Evolutionary conservation across 192 early-diverging fungal genomes (phyloP).

Genomic region (Diversispora eburnea): DNA sequence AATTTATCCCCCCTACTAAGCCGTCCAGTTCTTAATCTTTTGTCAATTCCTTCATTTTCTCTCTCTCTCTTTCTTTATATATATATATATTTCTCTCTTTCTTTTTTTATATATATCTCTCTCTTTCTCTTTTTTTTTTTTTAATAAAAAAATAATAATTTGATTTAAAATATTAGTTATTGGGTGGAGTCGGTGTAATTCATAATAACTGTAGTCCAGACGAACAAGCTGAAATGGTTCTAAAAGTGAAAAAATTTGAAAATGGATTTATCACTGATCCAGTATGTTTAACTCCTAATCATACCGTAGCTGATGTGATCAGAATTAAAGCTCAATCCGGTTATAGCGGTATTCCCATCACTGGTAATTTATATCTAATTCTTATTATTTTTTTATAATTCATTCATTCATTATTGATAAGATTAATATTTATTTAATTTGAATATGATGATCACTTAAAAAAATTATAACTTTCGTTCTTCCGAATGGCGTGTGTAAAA

Average conservation of each 20-base stretch:
- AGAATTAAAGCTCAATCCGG: slow-evolving; percentile 83
- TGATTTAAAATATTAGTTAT: slow-evolving; percentile 38
- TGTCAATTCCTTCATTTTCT: too few species aligned
- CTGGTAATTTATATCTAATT: too few species aligned
- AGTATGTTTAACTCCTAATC: slow-evolving; percentile 72
- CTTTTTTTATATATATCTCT: too few species aligned
- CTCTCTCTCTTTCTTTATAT: background rate
- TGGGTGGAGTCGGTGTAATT: slow-evolving; percentile 95
- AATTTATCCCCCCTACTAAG: too few species aligned
- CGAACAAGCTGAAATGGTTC: slow-evolving; percentile 97
- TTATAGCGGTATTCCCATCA: slow-evolving; percentile 97
- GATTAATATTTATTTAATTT: background rate
- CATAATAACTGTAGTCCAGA: slow-evolving; percentile 96
- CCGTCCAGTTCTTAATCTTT: background rate
- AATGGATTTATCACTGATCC: slow-evolving; percentile 99
- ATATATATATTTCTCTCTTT: background rate
- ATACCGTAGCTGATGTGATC: slow-evolving; percentile 83
- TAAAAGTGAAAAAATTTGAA: slow-evolving; percentile 96
- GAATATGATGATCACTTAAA: slow-evolving; percentile 7
- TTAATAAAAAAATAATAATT: too few species aligned
- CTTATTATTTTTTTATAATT: slow-evolving; percentile 17
- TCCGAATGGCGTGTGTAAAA: slow-evolving; percentile 34
- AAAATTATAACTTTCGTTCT: slow-evolving; percentile 44
- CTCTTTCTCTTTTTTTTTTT: too few species aligned
- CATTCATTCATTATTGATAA: too few species aligned